A percentile compares a stretch with the other conserved stretches of the same genome.
phyloP scores from a whole-genome alignment of 192 early-diverging fungal species.

The Coemansia guatemalensis region DNA sequence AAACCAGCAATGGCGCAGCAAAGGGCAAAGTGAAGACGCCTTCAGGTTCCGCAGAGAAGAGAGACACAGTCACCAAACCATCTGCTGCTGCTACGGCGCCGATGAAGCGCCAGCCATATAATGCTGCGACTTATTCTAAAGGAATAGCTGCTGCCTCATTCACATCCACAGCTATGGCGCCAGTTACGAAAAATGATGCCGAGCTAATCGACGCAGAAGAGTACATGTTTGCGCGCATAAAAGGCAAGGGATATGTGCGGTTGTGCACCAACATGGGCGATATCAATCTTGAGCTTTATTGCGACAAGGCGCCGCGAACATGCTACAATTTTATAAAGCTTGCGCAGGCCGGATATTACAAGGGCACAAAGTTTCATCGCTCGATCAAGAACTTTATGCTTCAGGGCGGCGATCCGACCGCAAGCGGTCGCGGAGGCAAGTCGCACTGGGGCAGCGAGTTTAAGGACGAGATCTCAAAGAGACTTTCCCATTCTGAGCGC shows the following conservation, averaged over 20 bases:
- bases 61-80: not conserved
- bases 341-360: constrained; percentile 73
- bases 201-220: constrained; percentile 79
- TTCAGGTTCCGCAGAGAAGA: constrained; percentile 6
- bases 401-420: constrained; percentile 97
- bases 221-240: constrained; percentile 85
- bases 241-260: constrained; percentile 73
- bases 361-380: constrained; percentile 79
- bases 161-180: constrained; percentile 81
- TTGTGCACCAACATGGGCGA: constrained; percentile 72
- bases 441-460: constrained; percentile 66
- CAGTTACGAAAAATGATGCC: constrained; percentile 68
- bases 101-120: constrained; percentile 59
- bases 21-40: constrained; percentile 6
- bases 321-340: constrained; percentile 94
- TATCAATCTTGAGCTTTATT: constrained; percentile 36
- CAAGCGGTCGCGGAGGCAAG: constrained; percentile 87
- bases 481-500: constrained; percentile 72
- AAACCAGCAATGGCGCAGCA: constrained; percentile 23
- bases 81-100: constrained; percentile 9
- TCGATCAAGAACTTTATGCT: constrained; percentile 94
- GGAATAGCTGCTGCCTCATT: constrained; percentile 77
- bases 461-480: constrained; percentile 67
- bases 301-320: constrained; percentile 70
- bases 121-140: constrained; percentile 82